These are phyloP conservation scores for Vinca minor DNA, from an alignment of 257 asterid species.

Conservation along the genomic window DNA sequence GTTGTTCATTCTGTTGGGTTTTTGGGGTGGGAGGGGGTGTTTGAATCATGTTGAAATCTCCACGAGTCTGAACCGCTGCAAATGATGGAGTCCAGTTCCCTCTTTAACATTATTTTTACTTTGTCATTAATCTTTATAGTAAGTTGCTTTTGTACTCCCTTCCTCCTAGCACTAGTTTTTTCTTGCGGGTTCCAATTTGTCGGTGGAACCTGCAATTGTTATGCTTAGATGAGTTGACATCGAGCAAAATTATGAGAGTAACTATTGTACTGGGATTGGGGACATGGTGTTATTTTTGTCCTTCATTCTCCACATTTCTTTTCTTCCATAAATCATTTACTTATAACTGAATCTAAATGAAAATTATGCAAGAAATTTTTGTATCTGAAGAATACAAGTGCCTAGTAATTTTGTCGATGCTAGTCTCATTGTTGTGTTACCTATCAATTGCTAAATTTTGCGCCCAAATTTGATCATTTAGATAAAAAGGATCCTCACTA, in stretches of 20 bases:
- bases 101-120: too few species aligned
- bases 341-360: neutral
- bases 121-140: too few species aligned
- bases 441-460: neutral
- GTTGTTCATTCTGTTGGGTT: too few species aligned
- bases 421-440: neutral
- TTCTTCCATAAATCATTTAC: neutral
- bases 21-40: too few species aligned
- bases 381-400: neutral
- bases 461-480: slow-evolving; percentile 7
- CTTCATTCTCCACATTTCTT: neutral
- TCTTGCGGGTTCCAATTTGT: too few species aligned
- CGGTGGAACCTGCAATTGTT: too few species aligned
- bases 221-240: too few species aligned
- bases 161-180: too few species aligned
- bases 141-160: too few species aligned
- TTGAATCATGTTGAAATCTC: neutral
- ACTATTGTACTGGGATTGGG: too few species aligned
- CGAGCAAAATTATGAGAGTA: too few species aligned
- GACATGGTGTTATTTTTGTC: too few species aligned
- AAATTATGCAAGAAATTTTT: neutral
- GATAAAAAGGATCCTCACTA: neutral
- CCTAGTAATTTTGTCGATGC: neutral
- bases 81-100: neutral
- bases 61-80: neutral